Percentiles rank a stretch among this genome's conserved stretches.
Conservation (phyloP, 345 rosid species). For the Cardamine chenopodiifolia region DNA sequence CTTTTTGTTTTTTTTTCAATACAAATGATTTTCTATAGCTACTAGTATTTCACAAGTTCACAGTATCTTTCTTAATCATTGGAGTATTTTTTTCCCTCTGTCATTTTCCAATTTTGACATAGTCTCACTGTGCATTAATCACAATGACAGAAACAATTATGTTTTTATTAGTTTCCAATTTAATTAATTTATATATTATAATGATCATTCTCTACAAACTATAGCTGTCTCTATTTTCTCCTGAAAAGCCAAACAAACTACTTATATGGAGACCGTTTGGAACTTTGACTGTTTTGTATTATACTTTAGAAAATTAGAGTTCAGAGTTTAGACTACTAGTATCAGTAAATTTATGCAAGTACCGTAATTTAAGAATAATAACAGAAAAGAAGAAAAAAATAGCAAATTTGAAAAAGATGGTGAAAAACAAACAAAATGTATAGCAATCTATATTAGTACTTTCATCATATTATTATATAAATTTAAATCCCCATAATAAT, state of each 20-base stretch:
- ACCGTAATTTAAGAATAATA: no score
- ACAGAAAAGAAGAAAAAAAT: no score
- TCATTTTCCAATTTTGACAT: constrained; percentile 32
- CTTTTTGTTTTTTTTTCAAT: neutral
- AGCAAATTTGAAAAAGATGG: no score
- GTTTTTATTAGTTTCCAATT: neutral
- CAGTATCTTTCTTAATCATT: constrained; percentile 2
- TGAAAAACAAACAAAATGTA: neutral
- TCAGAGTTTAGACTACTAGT: no score
- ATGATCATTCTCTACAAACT: neutral
- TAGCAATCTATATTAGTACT: neutral
- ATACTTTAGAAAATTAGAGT: no score
- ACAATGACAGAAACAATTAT: constrained; percentile 3
- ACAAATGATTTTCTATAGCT: constrained; percentile 6
- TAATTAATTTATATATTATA: neutral
- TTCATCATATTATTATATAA: no score
- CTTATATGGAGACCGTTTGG: neutral
- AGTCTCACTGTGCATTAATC: constrained; percentile 32
- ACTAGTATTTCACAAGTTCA: neutral
- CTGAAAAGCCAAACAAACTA: constrained; percentile 16
- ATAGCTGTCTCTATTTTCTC: constrained; percentile 9
- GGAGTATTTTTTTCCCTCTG: neutral
- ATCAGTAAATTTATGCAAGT: no score
- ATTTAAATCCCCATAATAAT: neutral
- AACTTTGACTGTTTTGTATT: neutral